Evolutionary conservation across 2,329 filamentous ascomycete genomes (phyloP), one percentile per base, ranked within the genome.

Genomic region (Helminthosporium solani): DNA sequence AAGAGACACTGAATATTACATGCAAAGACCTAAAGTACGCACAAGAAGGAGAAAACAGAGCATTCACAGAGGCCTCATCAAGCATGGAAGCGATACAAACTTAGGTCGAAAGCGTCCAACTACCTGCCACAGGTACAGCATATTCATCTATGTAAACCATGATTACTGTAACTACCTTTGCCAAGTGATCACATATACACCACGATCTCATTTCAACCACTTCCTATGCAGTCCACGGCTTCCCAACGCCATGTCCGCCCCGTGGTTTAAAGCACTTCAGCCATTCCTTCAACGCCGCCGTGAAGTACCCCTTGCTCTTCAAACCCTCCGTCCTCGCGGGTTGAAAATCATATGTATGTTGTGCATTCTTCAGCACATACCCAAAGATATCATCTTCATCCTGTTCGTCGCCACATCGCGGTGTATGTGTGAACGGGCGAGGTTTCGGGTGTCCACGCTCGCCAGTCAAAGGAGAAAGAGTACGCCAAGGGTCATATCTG

Each of bases 261-360:
- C 51, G 58, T n/a, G 55, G 50, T 47, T 51, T 60, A 44, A 56
- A 77, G 47, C 76, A 78, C 35, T 64, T 61, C 45, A 79, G 56
- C 77, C 76, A 79, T 49, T 65, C 53, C n/a, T 56, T 63, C 59
- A 79, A 58, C 21, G 76, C 75, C 35, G 56, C 50, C 7, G 58
- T 63, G 46, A 77, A 77, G 44, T 68, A 61, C 20, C 58, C 53
- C 36, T 71, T 64, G 9, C 67, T 70, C 1, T 60, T 54, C 14
- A 57, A 62, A 0, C 70, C 73, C 1, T 57, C 56, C 25, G 70
- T 68, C 3, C 46, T 48, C 5, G 5, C 9, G 2, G 59, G 60
- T 31, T 65, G 60, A 42, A 79, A 74, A 59, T 80, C 78, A 57
- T 72, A 77, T 42, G 72, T 75, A 63, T 80, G 78, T 58, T 74